Percentiles rank a stretch among this genome's conserved stretches.
phyloP scores from a whole-genome alignment of 2,329 filamentous ascomycete species.

The Colletotrichum spinosum region DNA sequence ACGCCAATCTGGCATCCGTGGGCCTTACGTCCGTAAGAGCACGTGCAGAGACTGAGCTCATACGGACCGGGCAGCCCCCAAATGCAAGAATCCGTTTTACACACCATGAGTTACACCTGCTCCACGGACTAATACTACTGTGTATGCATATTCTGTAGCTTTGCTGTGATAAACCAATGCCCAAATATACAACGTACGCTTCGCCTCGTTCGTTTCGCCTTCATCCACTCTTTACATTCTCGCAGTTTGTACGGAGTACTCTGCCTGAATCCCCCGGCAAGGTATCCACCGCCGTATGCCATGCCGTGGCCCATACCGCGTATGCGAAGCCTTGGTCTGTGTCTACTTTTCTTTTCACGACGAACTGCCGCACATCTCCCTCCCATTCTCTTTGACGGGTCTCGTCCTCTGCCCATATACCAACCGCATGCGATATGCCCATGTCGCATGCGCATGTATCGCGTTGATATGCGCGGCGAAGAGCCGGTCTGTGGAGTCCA shows the following conservation, averaged over 20 bases:
- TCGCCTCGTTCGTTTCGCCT: neutral
- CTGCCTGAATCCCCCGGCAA: neutral
- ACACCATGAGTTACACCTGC: too few species aligned
- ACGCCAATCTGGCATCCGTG: conserved; percentile 14
- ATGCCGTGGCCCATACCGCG: too few species aligned
- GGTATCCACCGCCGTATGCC: too few species aligned
- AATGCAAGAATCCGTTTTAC: neutral
- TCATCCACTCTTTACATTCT: conserved; percentile 1
- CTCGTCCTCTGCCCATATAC: neutral
- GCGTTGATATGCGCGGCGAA: too few species aligned
- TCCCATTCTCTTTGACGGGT: neutral
- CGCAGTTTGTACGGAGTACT: neutral
- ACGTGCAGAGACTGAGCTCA: conserved; percentile 1
- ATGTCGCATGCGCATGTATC: too few species aligned
- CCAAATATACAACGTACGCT: too few species aligned
- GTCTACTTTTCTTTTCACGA: too few species aligned
- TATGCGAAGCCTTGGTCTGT: too few species aligned
- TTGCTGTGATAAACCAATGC: too few species aligned
- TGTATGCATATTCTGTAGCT: too few species aligned
- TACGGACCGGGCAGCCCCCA: conserved; percentile 23
- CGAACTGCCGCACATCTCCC: neutral
- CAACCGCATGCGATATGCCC: neutral
- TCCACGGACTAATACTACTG: too few species aligned
- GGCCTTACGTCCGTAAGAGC: conserved; percentile 24
- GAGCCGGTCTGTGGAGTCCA: neutral